Base-by-base conservation (phyloP, 306 rosid species). In the Castanea mollissima region DNA sequence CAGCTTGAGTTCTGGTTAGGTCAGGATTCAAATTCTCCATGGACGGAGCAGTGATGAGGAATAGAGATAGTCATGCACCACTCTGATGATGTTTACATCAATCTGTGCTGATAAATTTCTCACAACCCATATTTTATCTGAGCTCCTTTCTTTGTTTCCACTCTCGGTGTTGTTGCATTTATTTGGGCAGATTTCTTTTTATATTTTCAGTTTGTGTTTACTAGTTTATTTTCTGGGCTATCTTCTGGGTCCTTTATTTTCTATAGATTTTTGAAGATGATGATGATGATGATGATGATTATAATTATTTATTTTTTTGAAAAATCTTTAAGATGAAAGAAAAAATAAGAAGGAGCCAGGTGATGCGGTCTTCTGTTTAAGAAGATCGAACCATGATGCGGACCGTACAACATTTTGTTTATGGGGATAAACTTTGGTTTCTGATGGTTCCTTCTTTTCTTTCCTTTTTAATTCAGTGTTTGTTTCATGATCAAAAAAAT, bases 1-100 rank as follows among this genome's bases (percentile, higher is more conserved):
- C 54, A 8, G 32, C 7, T 67, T 34, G 20, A 23, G 72, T 23
- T 18, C 19, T 34, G 4, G 1, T 6, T 34, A 19, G 16, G 15
- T 10, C 7, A 65, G 31, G 32, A 54, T 4, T 18, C 5, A 15
- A 46, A 2, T 10, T 2, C 31, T 51, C 20, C 12, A 12, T 1
- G 51, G 59, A 83, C 93, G 18, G 55, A 83, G 94, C 97, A 6
- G 46, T 90, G 98, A 93, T 86, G 98, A 91, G 59, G 18, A 44
- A 6, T 35, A 56, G 90, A 92, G 92, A 84, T 64, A 73, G 98
- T 90, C 97, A 93, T 93, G 97, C 97, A 93, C 98, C 98, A 93
- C 98, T 86, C 98, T 91, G 91, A 91, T 87, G 72, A 69, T 86
- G 60, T 67, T 72, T 29, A 52, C 56, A 80, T 70, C 74, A 15